A percentile compares a stretch with the other conserved stretches of the same genome.
phyloP scores from a whole-genome alignment of 352 stramenopile genomes.

The Phytophthora agathidicida region DNA sequence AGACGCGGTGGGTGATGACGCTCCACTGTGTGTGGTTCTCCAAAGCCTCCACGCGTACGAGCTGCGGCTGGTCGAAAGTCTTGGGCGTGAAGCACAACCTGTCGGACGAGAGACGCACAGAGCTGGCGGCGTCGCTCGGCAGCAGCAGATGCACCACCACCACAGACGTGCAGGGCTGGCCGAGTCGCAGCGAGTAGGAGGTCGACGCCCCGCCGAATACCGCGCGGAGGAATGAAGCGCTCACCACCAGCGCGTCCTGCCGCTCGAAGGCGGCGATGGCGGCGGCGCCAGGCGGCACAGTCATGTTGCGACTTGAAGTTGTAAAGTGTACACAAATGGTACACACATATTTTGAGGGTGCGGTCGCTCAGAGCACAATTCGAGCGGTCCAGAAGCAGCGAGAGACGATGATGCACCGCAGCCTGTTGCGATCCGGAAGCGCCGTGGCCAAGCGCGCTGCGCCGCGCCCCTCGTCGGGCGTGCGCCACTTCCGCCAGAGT shows the following conservation, averaged over 20 bases:
- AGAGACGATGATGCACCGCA: conserved; percentile 54
- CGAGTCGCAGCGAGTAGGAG: conserved; percentile 67
- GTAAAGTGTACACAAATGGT: conserved; percentile 16
- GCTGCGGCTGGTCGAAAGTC: conserved; percentile 60
- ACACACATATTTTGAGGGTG: conserved; percentile 22
- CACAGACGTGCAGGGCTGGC: conserved; percentile 58
- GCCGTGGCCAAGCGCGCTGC: conserved; percentile 32
- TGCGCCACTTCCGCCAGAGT: conserved; percentile 84
- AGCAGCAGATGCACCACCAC: conserved; percentile 78
- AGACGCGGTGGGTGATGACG: conserved; percentile 65
- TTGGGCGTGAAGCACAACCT: conserved; percentile 75
- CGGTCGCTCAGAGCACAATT: background rate
- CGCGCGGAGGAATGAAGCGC: conserved; percentile 53
- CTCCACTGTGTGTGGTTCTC: conserved; percentile 52
- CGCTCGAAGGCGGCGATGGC: conserved; percentile 9
- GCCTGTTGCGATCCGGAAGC: conserved; percentile 48
- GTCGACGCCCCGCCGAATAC: conserved; percentile 63
- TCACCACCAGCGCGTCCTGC: conserved; percentile 43
- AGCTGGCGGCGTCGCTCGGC: conserved; percentile 43
- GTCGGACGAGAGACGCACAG: conserved; percentile 63
- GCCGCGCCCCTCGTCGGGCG: conserved; percentile 34
- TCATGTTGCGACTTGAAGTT: conserved; percentile 9
- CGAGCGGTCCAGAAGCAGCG: conserved; percentile 15
- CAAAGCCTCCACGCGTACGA: conserved; percentile 64
- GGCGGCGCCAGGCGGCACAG: background rate